Evolutionary conservation across 2,329 filamentous ascomycete genomes (phyloP).

Genomic region (Ceratocystis diversiconidia): DNA sequence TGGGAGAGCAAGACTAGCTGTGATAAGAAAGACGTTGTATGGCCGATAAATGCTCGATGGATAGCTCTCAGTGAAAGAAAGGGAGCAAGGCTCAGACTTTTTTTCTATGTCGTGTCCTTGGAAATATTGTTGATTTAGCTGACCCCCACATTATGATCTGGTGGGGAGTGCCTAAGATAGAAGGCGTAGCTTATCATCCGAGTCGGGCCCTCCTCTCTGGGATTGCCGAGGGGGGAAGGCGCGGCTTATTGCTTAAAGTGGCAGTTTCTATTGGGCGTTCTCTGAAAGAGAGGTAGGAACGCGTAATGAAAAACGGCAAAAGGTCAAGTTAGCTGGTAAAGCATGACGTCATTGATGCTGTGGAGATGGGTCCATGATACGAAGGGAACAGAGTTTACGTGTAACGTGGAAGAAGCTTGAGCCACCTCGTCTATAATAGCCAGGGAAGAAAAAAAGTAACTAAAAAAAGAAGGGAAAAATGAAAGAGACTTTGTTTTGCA

Average conservation of each 20-base stretch:
- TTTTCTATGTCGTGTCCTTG: background rate
- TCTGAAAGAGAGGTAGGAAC: background rate
- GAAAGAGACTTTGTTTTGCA: background rate
- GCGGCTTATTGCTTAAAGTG: background rate
- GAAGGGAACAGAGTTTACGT: background rate
- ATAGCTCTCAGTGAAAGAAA: background rate
- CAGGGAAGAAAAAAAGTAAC: too few species aligned
- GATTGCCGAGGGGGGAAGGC: background rate
- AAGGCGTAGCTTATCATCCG: background rate
- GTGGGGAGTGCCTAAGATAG: background rate
- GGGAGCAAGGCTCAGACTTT: background rate
- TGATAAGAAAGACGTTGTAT: background rate
- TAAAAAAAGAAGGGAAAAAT: background rate
- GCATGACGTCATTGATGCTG: slow-evolving; percentile 3
- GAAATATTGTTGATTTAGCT: background rate
- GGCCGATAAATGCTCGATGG: background rate
- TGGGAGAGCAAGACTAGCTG: background rate
- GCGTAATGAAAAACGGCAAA: background rate
- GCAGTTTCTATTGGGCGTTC: background rate
- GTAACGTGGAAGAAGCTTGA: background rate
- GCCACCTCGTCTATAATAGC: background rate
- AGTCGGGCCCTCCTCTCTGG: background rate
- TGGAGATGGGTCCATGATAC: background rate
- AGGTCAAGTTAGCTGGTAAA: background rate
- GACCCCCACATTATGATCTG: background rate